Evolutionary conservation across 2,329 filamentous ascomycete species (phyloP).

Genomic region (Albophoma yamanashiensis): DNA sequence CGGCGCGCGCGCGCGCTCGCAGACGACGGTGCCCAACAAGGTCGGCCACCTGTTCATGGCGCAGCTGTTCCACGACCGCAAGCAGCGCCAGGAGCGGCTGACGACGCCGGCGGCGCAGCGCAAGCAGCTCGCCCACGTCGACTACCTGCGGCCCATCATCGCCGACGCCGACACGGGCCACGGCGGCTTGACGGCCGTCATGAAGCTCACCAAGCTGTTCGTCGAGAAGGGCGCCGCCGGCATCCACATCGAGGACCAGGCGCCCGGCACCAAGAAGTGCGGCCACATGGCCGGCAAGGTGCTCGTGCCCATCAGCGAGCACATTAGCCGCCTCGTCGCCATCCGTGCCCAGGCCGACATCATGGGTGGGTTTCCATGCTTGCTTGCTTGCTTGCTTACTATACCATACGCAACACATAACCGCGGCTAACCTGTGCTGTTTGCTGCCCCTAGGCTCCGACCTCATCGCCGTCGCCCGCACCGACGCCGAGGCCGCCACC

Average conservation of each 20-base stretch:
- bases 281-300: constrained; percentile 99
- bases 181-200: constrained; percentile 93
- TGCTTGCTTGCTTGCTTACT: too few species aligned
- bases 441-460: too few species aligned
- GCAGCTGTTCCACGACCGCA: constrained; percentile 98
- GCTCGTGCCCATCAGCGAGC: constrained; percentile 89
- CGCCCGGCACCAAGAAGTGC: constrained; percentile 97
- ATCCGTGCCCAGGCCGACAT: constrained; percentile 98
- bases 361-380: constrained; percentile 61
- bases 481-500: constrained; percentile 94
- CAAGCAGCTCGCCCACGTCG: constrained; percentile 63
- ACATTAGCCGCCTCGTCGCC: constrained; percentile 94
- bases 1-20: constrained; percentile 14
- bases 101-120: constrained; percentile 65
- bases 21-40: constrained; percentile 98
- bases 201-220: constrained; percentile 99
- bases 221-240: constrained; percentile 93
- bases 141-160: constrained; percentile 92
- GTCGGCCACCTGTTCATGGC: constrained; percentile 96
- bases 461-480: constrained; percentile 83
- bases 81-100: constrained; percentile 91
- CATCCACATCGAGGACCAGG: constrained; percentile 98
- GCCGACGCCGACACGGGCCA: constrained; percentile 97
- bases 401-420: too few species aligned
- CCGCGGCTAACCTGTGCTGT: too few species aligned